Base-by-base conservation (phyloP, 2,329 filamentous ascomycete genomes). In the Teratosphaeria gauchensis region DNA sequence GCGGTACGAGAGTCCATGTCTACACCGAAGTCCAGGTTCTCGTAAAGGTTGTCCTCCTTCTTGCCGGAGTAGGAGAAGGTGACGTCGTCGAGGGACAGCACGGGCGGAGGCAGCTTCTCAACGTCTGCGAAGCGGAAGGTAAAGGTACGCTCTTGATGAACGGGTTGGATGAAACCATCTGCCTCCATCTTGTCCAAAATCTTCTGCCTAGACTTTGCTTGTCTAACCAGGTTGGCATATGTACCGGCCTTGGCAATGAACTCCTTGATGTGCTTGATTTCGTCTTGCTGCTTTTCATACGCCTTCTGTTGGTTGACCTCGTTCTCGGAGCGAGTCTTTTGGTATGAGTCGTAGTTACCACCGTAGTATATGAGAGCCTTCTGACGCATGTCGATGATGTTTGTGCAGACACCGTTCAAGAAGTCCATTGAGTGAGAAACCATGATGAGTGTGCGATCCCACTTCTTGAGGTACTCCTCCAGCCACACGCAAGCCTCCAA, bases 111-210 rank as follows among this genome's bases (percentile, higher is more conserved):
- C n/a, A 99, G 87, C 83, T 99, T 99, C 74, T 99, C 94, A 57
- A 97, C 94, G 71, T 97, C 92, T 66, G 94, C 94, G 76, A 99
- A 99, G 71, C 92, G 87, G 87, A 99, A 99, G 59, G 87, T 92
- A 80, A 99, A 99, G 72, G 96, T 88, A 62, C 85, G 84, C 78
- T 99, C 94, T 64, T 84, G 78, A 58, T 82, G 77, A 63, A 99
- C 91, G 59, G 90, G 89, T 78, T 99, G 88, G 73, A 99, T 97
- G 77, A 97, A 94, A 67, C 94, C 94, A 71, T 99, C 94, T 68
- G 95, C 94, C 83, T 97, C 92, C 94, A 99, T 99, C 87, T 99
- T 99, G 84, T 99, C 94, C 66, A 97, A 83, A 76, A 97, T 97
- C 90, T 99, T 99, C 79, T 99, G 94, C 65, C 94, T 87, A 51